These are phyloP conservation scores for Mitragyna speciosa DNA, from an alignment of 257 asterid genomes.

Conservation along the genomic window DNA sequence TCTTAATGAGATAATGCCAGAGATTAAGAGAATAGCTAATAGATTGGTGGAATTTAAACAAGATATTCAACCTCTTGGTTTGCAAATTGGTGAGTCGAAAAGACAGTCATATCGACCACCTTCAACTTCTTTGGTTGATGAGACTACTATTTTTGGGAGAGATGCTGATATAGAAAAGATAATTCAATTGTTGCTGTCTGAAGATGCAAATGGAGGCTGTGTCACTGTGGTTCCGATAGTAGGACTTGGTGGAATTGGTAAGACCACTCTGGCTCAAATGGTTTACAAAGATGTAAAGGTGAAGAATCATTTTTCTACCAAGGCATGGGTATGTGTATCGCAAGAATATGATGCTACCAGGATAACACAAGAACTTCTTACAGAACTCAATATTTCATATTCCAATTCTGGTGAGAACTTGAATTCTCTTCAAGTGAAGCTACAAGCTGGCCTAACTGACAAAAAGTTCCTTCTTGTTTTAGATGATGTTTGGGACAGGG, in stretches of 20 bases:
- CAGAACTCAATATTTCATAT: conserved; percentile 29
- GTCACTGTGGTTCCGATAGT: conserved; percentile 13
- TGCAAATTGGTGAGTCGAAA: not conserved
- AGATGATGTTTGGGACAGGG: conserved; percentile 60
- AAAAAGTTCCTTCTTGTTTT: conserved; percentile 50
- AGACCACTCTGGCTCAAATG: conserved; percentile 39
- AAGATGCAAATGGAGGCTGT: not conserved
- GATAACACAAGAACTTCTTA: conserved; percentile 35
- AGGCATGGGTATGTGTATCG: conserved; percentile 58
- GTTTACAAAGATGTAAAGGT: conserved; percentile 43
- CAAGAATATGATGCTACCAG: conserved; percentile 42
- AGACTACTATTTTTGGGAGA: conserved; percentile 3
- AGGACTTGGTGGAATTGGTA: conserved; percentile 23
- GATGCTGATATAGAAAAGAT: conserved; percentile 15
- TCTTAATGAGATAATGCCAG: not conserved
- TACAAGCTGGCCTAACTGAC: conserved; percentile 40
- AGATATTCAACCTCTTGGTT: conserved; percentile 1
- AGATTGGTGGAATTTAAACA: conserved; percentile 11
- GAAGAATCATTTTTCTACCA: conserved; percentile 31
- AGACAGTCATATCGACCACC: not conserved
- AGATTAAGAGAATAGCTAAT: conserved; percentile 8
- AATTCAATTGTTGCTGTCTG: not conserved
- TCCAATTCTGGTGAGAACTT: conserved; percentile 29
- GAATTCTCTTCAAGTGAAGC: conserved; percentile 45
- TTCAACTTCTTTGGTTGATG: conserved; percentile 24